Percentiles rank a stretch among this genome's conserved stretches.
phyloP scores from a whole-genome alignment of 768 basidiomycete genomes.

The Gyrodon lividus region DNA sequence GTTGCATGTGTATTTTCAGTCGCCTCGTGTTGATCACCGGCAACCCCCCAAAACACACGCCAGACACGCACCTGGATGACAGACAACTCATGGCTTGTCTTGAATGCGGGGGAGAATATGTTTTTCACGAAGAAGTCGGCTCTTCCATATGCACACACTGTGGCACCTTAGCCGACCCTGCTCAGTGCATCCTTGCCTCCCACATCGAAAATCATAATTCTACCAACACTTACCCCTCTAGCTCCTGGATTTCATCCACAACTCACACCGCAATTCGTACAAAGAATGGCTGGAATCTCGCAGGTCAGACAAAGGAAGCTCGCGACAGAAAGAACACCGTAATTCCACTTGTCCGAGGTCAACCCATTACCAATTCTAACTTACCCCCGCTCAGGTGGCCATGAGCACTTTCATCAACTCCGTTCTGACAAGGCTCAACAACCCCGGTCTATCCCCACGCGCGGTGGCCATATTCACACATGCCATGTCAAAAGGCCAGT shows the following conservation, averaged over 20 bases:
- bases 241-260: conserved; percentile 24
- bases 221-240: conserved; percentile 29
- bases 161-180: conserved; percentile 65
- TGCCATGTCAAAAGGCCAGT: conserved; percentile 54
- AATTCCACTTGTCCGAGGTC: conserved; percentile 20
- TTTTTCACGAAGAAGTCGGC: conserved; percentile 56
- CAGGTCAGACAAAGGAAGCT: conserved; percentile 65
- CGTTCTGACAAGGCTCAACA: conserved; percentile 56
- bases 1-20: not conserved
- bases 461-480: conserved; percentile 69
- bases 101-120: conserved; percentile 52
- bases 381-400: conserved; percentile 44
- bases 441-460: conserved; percentile 61
- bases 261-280: conserved; percentile 51
- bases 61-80: no score
- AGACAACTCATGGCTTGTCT: conserved; percentile 43
- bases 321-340: conserved; percentile 66
- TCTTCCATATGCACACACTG: conserved; percentile 69
- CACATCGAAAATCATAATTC: conserved; percentile 38
- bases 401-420: conserved; percentile 64
- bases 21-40: not conserved
- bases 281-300: conserved; percentile 56
- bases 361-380: conserved; percentile 12
- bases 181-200: conserved; percentile 57
- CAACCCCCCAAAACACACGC: no score